phyloP scores from a whole-genome alignment of 2,329 filamentous ascomycete genomes.

The Fusarium subtropicale region DNA sequence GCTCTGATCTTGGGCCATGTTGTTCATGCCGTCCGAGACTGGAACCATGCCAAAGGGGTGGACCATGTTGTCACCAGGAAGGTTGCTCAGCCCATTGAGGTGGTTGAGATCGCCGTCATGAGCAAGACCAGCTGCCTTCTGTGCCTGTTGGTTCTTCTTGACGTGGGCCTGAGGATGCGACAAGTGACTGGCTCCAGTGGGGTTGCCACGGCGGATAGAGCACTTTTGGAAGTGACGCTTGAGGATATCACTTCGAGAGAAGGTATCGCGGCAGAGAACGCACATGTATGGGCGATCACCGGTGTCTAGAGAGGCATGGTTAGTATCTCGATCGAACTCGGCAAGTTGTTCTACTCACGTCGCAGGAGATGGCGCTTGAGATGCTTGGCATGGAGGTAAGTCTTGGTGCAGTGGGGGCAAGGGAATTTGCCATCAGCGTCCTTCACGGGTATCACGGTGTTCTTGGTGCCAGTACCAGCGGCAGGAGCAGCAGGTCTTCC shows the following conservation, averaged over 20 bases:
- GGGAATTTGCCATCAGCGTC: constrained; percentile 98
- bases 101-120: constrained; percentile 68
- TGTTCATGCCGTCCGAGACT: constrained; percentile 68
- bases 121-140: constrained; percentile 66
- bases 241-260: constrained; percentile 96
- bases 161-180: constrained; percentile 92
- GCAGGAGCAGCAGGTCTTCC: constrained; percentile 83
- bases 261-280: constrained; percentile 96
- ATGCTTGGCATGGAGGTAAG: constrained; percentile 97
- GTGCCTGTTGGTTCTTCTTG: constrained; percentile 76
- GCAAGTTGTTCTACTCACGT: constrained; percentile 75
- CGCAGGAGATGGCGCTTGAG: constrained; percentile 94
- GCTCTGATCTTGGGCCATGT: constrained; percentile 69
- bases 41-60: constrained; percentile 69
- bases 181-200: constrained; percentile 92
- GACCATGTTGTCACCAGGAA: constrained; percentile 67
- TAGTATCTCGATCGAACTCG: constrained; percentile 30
- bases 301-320: constrained; percentile 74
- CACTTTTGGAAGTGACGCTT: constrained; percentile 99
- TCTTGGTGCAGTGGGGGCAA: constrained; percentile 98
- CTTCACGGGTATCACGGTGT: constrained; percentile 87
- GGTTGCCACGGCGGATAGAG: constrained; percentile 94
- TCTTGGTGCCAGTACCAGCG: constrained; percentile 78
- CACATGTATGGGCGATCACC: constrained; percentile 99
- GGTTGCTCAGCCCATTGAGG: constrained; percentile 70